Base-by-base conservation (phyloP, 176 grass and related monocot species). In the Aegilops speltoides region DNA sequence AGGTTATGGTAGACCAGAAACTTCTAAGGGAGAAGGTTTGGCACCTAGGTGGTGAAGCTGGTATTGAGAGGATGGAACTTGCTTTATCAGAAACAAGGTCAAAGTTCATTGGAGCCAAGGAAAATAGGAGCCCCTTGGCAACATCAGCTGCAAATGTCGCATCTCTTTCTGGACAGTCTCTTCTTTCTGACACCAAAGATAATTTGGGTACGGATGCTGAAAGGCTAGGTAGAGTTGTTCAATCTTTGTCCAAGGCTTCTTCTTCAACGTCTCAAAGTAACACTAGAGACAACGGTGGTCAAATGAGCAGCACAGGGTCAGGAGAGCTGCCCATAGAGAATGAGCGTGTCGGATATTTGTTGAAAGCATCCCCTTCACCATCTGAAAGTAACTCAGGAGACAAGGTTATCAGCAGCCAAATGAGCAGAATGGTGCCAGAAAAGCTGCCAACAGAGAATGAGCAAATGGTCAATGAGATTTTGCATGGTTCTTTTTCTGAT, bases 401-500 rank as follows among this genome's bases (percentile, higher is more conserved):
- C 33, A 81, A 76, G 17, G 17, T 37, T 64, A 29, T n/a, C 63
- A 71, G 37, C 77, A 52, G 19, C n/a, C 31, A 83, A 81, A 31
- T 32, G 46, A 69, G 70, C 60, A 81, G 12, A n/a, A 33, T n/a
- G 75, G 45, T 68, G 28, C 62, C 81, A 31, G 82, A 83, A 64
- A 92, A 92, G 87, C 52, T 74, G 61, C 90, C 92, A 19, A 90
- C 88, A 76, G 92, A 94, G 63, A 98, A 98, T 86, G 96, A 96
- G 64, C 79, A 94, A 25, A 90, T 98, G 76, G 96, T 98, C 68
- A 98, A 98, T 91, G 96, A 96, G 57, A 98, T 98, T 57, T 87
- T 98, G 71, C 93, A 96, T 91, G 84, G 76, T 52, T 86, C 81
- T 88, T 84, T 91, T 68, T 36, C 89, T 86, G 77, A 72, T 50